Evolutionary conservation across 768 basidiomycete genomes (phyloP), one percentile per base, ranked within the genome.

Genomic region (Pisolithus orientalis): DNA sequence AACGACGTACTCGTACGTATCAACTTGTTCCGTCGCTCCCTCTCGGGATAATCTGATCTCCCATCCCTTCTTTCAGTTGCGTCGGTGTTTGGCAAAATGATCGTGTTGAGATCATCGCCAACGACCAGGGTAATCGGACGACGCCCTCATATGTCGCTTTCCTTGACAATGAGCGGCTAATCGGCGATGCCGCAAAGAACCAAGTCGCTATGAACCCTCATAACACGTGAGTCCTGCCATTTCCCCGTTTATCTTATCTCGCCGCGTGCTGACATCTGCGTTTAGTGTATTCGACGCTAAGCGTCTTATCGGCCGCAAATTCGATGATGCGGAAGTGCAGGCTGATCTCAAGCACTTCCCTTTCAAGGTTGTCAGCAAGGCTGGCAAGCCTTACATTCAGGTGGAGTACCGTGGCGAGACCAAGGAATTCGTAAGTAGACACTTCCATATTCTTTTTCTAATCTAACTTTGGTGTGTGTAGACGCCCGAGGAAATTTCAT

Each of bases 51-150:
- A 52, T 37, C 52, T 56, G 21, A 38, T 55, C 45, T 5, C 29
- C 28, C 43, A n/a, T 44, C 46, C 31, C 11, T 13, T 34, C 65
- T 50, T 54, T 28, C 69, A 94, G 90, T n/a, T 97, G 94, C 72
- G 95, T 97, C 64, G 95, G 90, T 80, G 94, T 98, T 57, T 98
- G 94, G 94, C 91, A 94, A 80, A 94, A 96, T 66, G 95, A 98
- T 78, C 90, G 94, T 69, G 94, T 96, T 59, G 94, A 96, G 76
- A 96, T 96, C 77, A 97, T 97, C 68, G 89, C 89, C 74, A 92
- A 92, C 65, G 89, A 92, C 72, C 90, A 91, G 77, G 89, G 90
- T 69, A 91, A 95, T 77, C 87, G 93, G 53, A 95, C 94, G 8
- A 95, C 93, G 6, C 93, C 94, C 14, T 95, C 94, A 7, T 95